A percentile compares a stretch with the other conserved stretches of the same genome.
phyloP scores from a whole-genome alignment of 805 yeast genomes.

The Saturnispora zaruensis region DNA sequence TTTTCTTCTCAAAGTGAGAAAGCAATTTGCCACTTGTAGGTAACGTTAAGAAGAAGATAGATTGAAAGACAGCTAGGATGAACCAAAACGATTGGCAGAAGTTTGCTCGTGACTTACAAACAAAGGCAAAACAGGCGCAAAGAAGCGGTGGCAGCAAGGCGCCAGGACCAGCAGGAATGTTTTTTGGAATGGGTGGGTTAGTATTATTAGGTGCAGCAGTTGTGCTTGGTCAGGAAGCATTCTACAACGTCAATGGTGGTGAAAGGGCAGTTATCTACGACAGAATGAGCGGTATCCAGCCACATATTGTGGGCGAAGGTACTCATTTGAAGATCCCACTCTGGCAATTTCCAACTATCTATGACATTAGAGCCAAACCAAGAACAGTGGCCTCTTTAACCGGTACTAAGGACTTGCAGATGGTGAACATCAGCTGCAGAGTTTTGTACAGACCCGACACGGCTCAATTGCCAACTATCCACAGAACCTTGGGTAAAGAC shows the following conservation, averaged over 20 bases:
- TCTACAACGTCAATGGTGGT: slow-evolving; percentile 95
- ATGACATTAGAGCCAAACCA: slow-evolving; percentile 95
- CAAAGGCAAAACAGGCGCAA: slow-evolving; percentile 34
- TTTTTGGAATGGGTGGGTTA: slow-evolving; percentile 59
- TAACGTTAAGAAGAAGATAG: not conserved
- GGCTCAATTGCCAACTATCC: slow-evolving; percentile 69
- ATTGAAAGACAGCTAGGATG: slow-evolving; percentile 14
- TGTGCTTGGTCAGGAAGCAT: slow-evolving; percentile 42
- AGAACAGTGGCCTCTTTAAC: slow-evolving; percentile 92
- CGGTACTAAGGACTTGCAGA: slow-evolving; percentile 96
- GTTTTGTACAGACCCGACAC: slow-evolving; percentile 87
- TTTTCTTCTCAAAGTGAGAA: not conserved
- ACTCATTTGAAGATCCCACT: slow-evolving; percentile 93
- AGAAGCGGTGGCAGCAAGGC: slow-evolving; percentile 22
- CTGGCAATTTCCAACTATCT: slow-evolving; percentile 86
- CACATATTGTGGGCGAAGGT: slow-evolving; percentile 82
- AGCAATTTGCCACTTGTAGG: slow-evolving; percentile 2
- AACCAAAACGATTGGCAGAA: slow-evolving; percentile 41
- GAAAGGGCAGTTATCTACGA: slow-evolving; percentile 94
- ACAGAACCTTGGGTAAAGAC: slow-evolving; percentile 86
- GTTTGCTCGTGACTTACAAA: slow-evolving; percentile 43
- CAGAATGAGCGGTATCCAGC: slow-evolving; percentile 75
- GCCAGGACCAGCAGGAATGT: slow-evolving; percentile 41
- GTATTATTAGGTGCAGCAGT: slow-evolving; percentile 52
- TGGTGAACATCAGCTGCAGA: slow-evolving; percentile 99